Evolutionary conservation across 106 monocot species (phyloP), one percentile per base, ranked within the genome.

Genomic region (Allium cepa): DNA sequence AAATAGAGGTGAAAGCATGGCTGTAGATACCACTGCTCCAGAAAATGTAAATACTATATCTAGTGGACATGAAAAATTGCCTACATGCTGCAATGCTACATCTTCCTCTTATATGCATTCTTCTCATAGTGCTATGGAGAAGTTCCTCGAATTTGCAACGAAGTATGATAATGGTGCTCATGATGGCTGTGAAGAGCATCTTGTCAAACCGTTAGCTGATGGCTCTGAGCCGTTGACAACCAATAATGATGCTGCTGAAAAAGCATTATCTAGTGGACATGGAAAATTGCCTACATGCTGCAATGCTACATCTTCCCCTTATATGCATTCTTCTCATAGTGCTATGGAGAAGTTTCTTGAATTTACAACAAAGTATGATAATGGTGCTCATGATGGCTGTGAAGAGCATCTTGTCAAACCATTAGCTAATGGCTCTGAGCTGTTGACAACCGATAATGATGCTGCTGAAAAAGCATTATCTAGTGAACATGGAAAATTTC

Each of bases 31-130:
- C 2, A 7, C 2, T 60, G 22, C 8, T 17, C 17, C 18, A 22
- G 57, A 56, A 6, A 13, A 55, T 73, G 28, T 73, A 10, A 57
- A 47, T 26, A 64, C 64, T 18, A 17, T 11, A 46, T 11, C 7
- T 11, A 14, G 56, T 56, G 63, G 47, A 55, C 47, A 46, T 73
- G 64, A 73, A 64, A 56, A 56, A 61, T 9, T 56, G 52, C 48
- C 53, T 26, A 26, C 11, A 14, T 50, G 50, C 46, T 63, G 12
- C 0, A 45, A 11, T 55, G 22, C 22, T 17, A 14, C 64, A 46
- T 17, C 53, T 64, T 45, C 63, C 10, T 28, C 18, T 28, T 60
- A 56, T 59, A 49, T 13, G 26, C 11, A 17, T 26, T 73, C 48
- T 17, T 63, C 63, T 53, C 36, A 36, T 36, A 36, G 36, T 36